These are phyloP conservation scores for Mortierella antarctica DNA, from an alignment of 192 early-diverging fungal genomes.

Conservation along the genomic window DNA sequence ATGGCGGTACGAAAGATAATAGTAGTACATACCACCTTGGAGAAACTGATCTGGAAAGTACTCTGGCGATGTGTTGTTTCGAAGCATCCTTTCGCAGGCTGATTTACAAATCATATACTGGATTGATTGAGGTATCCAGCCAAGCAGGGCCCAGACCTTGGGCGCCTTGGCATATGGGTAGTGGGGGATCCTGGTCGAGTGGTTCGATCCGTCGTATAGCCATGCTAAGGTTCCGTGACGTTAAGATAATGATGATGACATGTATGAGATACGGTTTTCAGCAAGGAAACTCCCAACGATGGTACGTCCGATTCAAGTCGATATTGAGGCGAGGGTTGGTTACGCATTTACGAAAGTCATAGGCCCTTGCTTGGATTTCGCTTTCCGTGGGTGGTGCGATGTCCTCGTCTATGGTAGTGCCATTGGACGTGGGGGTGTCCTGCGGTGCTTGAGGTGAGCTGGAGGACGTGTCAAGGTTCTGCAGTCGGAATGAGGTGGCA, in stretches of 20 bases:
- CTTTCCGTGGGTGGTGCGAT: conserved; percentile 19
- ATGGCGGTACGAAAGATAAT: not conserved
- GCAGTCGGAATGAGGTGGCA: no score
- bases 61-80: conserved; percentile 53
- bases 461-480: not conserved
- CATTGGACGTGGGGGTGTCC: not conserved
- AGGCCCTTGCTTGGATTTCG: conserved; percentile 29
- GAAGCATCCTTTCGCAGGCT: conserved; percentile 55
- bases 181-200: conserved; percentile 52
- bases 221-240: conserved; percentile 15
- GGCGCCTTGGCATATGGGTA: conserved; percentile 59
- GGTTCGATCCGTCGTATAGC: conserved; percentile 32
- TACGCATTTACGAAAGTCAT: conserved; percentile 35
- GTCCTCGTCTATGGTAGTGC: not conserved
- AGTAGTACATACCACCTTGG: conserved; percentile 52
- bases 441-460: not conserved
- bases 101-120: conserved; percentile 57
- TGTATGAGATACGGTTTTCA: not conserved
- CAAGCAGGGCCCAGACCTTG: conserved; percentile 50
- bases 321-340: not conserved
- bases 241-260: not conserved
- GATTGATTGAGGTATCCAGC: conserved; percentile 47
- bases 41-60: conserved; percentile 65
- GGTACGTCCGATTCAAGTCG: not conserved
- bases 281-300: not conserved